Evolutionary conservation across 768 basidiomycete species (phyloP).

Genomic region (Leucosporidium scottii): DNA sequence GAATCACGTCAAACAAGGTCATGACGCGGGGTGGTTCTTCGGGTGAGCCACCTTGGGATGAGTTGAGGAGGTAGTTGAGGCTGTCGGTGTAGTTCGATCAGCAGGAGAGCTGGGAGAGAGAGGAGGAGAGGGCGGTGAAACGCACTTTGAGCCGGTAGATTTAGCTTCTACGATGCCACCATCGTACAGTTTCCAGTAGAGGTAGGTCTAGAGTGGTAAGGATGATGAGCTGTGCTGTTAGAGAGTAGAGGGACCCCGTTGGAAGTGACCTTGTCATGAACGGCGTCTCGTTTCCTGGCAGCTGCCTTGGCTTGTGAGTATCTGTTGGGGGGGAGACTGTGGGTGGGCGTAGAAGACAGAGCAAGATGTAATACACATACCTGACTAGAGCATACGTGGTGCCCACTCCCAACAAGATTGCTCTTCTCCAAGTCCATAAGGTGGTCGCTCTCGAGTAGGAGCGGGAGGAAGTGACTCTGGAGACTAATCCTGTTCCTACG

Average conservation of each 20-base stretch:
- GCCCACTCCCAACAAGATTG: constrained; percentile 3
- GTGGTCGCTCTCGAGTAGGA: neutral
- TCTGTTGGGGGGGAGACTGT: neutral
- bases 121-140: neutral
- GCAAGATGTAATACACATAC: neutral
- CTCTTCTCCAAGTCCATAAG: constrained; percentile 15
- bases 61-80: constrained; percentile 33
- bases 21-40: constrained; percentile 37
- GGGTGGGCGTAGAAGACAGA: neutral
- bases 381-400: neutral
- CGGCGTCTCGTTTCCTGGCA: constrained; percentile 25
- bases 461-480: neutral
- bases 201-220: constrained; percentile 14
- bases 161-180: constrained; percentile 38
- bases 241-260: neutral
- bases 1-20: constrained; percentile 37
- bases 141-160: constrained; percentile 19
- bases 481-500: neutral
- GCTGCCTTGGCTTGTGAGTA: constrained; percentile 7
- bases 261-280: constrained; percentile 12
- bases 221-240: neutral
- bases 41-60: constrained; percentile 15
- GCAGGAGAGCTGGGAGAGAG: neutral
- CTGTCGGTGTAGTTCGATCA: neutral
- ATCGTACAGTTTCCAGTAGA: constrained; percentile 39